Evolutionary conservation across 2,329 filamentous ascomycete species (phyloP), one percentile per base, ranked within the genome.

Genomic region (Apiospora koreana): DNA sequence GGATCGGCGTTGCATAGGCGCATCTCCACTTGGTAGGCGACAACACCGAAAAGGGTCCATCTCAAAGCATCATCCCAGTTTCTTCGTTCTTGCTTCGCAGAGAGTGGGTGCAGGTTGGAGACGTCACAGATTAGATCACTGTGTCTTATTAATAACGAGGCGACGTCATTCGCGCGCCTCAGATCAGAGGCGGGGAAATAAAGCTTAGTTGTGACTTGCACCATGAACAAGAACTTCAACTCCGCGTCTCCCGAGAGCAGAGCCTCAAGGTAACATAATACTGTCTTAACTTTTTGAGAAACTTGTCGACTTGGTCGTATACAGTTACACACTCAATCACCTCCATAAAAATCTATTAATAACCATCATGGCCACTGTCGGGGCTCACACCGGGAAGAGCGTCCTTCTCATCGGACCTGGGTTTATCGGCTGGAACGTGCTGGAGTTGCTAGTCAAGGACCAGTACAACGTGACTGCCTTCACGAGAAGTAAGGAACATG

Each of bases 361-460:
- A 18, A 8, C 31, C 54, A n/a, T 10, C 54, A 62, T 62, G 54
- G 54, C 54, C 10, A 62, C 54, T 38, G 54, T 62, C 9, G 54
- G 54, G 16, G 31, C 54, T 38, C 31, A 62, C 18, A 23, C 54
- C 31, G 54, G 54, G 31, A 77, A 77, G 72, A 76, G 76, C 48
- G 81, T 84, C 54, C 81, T 85, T 75, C 78, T 85, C 68, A 74
- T 86, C 62, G 83, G 84, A 14, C 81, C 83, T 14, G 83, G 84
- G 71, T 85, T 81, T 78, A 84, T 86, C 69, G 85, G 85, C 54
- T 82, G 82, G 75, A 82, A 84, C 38, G 79, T 87, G 48, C 77
- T 86, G 31, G 81, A 85, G 7, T 75, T 82, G 8, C 79, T 87
- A 21, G 73, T 83, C 50, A 74, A 75, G 65, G 81, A 85, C 69